Base-by-base conservation (phyloP, 495 filamentous ascomycete species). In the Delitschia confertaspora region DNA sequence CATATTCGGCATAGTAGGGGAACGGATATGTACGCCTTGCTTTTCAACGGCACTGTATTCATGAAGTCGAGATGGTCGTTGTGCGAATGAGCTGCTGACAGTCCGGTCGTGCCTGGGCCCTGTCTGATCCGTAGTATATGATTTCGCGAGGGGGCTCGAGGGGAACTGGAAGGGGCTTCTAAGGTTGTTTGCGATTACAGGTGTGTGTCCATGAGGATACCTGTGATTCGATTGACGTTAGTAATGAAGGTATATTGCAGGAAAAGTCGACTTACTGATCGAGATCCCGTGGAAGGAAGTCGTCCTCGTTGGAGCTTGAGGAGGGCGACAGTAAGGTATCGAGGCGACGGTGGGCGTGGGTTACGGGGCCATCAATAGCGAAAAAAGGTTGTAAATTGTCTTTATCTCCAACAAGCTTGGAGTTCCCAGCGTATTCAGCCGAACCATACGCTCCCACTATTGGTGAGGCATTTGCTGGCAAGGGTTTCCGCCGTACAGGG, bases 1-100 rank as follows among this genome's bases (percentile, higher is more conserved):
- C 62, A 63, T 66, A 29, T 60, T 59, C 27, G 55, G 52, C 52
- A 54, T 52, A 4, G 47, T 52, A 6, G 47, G 51, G 11, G 47
- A 55, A 22, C 56, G 47, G 6, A 25, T 42, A 37, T 57, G 53
- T 25, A 38, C 6, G 25, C 22, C 43, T 36, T 50, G 45, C 31
- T 44, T 42, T 10, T 24, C 10, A 2, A 32, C 14, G 1, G 25
- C 25, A 31, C 50, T 45, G 6, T 49, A 14, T 36, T 36, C 49
- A 11, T 41, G 39, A 42, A 13, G 20, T 48, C 31, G 36, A 19
- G 39, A 26, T 35, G 22, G 38, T 36, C 27, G 37, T 13, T 22
- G 38, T 4, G 51, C 36, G 9, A 41, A 33, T 24, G 38, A 45
- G 26, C 47, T 52, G 22, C 49, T 57, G 21, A 41, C 36, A 20